phyloP scores from a whole-genome alignment of 2,329 filamentous ascomycete genomes.

The Trichothecium roseum region DNA sequence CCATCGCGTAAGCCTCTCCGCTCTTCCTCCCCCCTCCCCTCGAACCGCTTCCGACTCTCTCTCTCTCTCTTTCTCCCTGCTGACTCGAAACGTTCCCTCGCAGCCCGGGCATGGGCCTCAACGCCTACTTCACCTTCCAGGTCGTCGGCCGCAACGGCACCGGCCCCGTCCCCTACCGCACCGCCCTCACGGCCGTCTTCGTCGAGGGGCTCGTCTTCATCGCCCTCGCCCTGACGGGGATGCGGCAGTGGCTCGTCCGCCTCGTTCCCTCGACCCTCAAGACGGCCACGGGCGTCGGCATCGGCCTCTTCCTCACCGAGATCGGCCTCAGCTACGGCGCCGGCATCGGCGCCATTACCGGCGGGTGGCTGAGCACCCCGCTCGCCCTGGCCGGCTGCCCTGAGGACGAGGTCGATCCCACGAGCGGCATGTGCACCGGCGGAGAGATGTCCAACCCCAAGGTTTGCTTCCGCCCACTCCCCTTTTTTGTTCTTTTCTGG shows the following conservation, averaged over 20 bases:
- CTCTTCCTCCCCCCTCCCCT: not conserved
- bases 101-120: conserved; percentile 57
- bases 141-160: conserved; percentile 51
- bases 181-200: conserved; percentile 55
- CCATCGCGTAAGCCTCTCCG: conserved; percentile 60
- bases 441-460: conserved; percentile 70
- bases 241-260: conserved; percentile 63
- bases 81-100: too few relatives aligned
- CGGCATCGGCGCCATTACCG: conserved; percentile 75
- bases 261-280: conserved; percentile 56
- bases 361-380: conserved; percentile 53
- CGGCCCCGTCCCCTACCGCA: conserved; percentile 45
- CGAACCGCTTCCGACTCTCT: not conserved
- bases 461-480: conserved; percentile 20
- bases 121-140: conserved; percentile 59
- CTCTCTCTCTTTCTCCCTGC: not conserved
- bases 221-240: conserved; percentile 53
- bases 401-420: conserved; percentile 35
- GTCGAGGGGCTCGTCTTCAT: conserved; percentile 56
- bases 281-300: conserved; percentile 54
- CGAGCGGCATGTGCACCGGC: conserved; percentile 38
- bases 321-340: conserved; percentile 65
- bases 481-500: not conserved
- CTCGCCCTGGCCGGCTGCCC: conserved; percentile 69
- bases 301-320: conserved; percentile 53